Percentiles rank a stretch among this genome's conserved stretches.
Evolutionary conservation across 495 filamentous ascomycete genomes (phyloP).

Genomic region (Entonaema liquescens): DNA sequence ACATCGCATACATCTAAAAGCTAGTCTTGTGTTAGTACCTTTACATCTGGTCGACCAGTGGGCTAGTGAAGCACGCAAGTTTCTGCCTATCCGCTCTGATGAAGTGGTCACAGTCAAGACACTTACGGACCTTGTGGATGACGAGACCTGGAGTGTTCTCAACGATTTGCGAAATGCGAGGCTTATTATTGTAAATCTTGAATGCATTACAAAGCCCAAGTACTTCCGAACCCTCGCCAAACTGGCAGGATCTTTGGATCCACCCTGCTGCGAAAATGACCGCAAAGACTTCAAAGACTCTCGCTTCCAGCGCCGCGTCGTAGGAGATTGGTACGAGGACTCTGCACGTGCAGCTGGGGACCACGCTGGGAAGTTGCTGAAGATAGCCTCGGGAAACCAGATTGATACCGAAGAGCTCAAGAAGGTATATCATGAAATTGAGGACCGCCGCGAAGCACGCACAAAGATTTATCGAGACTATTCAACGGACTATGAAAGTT

Average conservation of each 20-base stretch:
- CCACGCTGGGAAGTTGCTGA: conserved; percentile 39
- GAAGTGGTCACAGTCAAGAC: conserved; percentile 56
- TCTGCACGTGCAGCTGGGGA: conserved; percentile 48
- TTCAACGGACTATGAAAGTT: neutral
- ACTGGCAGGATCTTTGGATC: conserved; percentile 59
- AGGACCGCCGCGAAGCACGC: neutral
- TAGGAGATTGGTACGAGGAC: conserved; percentile 62
- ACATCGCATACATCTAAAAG: conserved; percentile 55
- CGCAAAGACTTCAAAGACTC: neutral
- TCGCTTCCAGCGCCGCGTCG: conserved; percentile 50
- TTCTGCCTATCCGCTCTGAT: conserved; percentile 49
- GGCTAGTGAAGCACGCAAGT: conserved; percentile 67
- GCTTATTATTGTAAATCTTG: conserved; percentile 64
- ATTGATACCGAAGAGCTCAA: neutral
- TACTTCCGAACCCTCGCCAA: conserved; percentile 52
- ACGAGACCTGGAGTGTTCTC: conserved; percentile 38
- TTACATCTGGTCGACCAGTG: conserved; percentile 72
- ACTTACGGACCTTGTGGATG: conserved; percentile 43
- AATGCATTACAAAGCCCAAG: conserved; percentile 48
- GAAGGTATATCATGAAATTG: neutral
- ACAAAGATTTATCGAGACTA: neutral
- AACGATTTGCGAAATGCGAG: conserved; percentile 56
- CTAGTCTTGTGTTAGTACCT: conserved; percentile 76
- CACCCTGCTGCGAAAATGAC: conserved; percentile 45
- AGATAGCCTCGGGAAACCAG: neutral